Base-by-base conservation (phyloP, 129 eudicot genomes). In the Chrysanthemum lavandulifolium region DNA sequence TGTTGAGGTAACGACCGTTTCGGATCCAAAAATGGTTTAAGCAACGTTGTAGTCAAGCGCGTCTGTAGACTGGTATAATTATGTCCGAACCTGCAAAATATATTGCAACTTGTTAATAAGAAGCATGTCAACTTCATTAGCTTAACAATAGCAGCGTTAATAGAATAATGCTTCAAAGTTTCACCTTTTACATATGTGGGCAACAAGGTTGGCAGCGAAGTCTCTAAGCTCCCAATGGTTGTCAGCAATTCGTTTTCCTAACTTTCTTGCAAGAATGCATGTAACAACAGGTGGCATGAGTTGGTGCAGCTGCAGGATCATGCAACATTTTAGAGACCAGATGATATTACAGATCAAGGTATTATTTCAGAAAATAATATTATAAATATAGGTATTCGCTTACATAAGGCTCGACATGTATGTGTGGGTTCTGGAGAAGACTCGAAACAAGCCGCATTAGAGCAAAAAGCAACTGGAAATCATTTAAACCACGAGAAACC, bases 181-280 rank as follows among this genome's bases (percentile, higher is more conserved):
- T 75, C 65, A 80, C 93, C 87, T 84, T 84, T 78, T 87, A 79
- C 93, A 84, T 66, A 87, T 82, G 23, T 79, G 77, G 68, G 89
- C 89, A 68, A 82, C 89, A 73, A 87, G 83, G 29, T 84, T 84
- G 27, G 93, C 89, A 1, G 86, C 78, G 63, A 82, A 87, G 79
- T 87, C 93, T 73, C 93, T 80, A 54, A 87, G 85, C 73, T 87
- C 89, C 93, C 93, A 87, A 73, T 87, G 93, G 75, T 82, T 78
- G 40, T 87, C 93, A 25, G 89, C 87, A 43, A 80, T 74, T 71
- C 93, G 74, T 48, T 78, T 84, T 73, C 93, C 93, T 55, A 87
- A 79, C 69, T 84, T 82, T 80, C 75, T 87, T 64, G 87, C 85
- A 50, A 87, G 89, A 40, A 87, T 80, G 54, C 89, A 87, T 31